Conservation (phyloP, 2,329 filamentous ascomycete species). For the Hypoxylon sp. region DNA sequence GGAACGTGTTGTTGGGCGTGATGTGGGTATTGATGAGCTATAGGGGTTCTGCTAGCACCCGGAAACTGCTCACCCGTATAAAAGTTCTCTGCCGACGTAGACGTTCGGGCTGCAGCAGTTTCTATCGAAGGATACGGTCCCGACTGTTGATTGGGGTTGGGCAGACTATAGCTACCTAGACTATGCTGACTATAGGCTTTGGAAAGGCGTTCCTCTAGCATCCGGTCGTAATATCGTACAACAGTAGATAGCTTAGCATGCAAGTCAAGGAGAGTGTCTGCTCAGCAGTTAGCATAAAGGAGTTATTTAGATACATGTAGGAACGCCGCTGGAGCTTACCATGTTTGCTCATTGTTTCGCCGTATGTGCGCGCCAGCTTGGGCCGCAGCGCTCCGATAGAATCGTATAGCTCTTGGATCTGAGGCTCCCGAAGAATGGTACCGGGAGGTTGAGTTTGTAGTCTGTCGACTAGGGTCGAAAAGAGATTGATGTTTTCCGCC, state of each 20-base stretch:
- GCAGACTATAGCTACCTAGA: constrained; percentile 70
- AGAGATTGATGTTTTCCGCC: constrained; percentile 96
- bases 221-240: constrained; percentile 95
- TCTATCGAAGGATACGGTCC: constrained; percentile 78
- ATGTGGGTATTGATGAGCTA: constrained; percentile 62
- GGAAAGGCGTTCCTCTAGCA: constrained; percentile 94
- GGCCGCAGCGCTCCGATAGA: constrained; percentile 93
- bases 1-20: constrained; percentile 55
- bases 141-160: constrained; percentile 60
- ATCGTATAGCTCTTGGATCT: constrained; percentile 98
- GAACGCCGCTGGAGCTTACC: constrained; percentile 61
- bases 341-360: constrained; percentile 99
- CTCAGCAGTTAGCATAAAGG: constrained; percentile 45
- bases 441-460: constrained; percentile 94
- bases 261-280: constrained; percentile 90
- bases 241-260: constrained; percentile 96
- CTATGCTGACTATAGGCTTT: constrained; percentile 89
- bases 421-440: constrained; percentile 94
- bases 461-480: constrained; percentile 91
- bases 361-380: constrained; percentile 93
- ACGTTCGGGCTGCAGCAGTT: constrained; percentile 56
- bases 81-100: constrained; percentile 76
- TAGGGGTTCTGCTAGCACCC: constrained; percentile 58
- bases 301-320: too few species aligned
- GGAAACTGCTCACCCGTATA: constrained; percentile 73